Base-by-base conservation (phyloP, 192 early-diverging fungal genomes). In the Cladochytrium replicatum region DNA sequence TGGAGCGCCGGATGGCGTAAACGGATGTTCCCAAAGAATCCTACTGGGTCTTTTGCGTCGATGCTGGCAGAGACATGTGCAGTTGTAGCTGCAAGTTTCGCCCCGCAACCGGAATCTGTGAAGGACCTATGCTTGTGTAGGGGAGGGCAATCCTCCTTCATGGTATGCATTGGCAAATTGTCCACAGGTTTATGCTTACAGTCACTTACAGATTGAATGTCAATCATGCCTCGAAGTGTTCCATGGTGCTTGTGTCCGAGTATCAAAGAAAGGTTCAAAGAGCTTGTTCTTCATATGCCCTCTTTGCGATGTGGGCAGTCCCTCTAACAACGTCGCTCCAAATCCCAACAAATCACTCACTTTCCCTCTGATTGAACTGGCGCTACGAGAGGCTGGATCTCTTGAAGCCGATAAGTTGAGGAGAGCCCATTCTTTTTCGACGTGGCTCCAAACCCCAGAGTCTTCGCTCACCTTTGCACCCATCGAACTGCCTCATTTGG, bases 191-290 rank as follows among this genome's bases (percentile, higher is more conserved):
- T 47, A 7, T 8, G 41, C 9, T 11, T 44, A 8, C n/a, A 5
- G 15, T 8, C 37, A 8, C 21, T 32, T 39, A 3, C 15, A 41
- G 55, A 53, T 53, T 29, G 68, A 61, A 39, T 66, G 63, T 42
- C 63, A 62, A 23, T 24, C 38, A 24, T 70, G 68, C 48, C 31
- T 46, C 22, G 41, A 21, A 3, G 65, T 62, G 63, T 70, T 66
- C 41, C 68, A 70, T 40, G 30, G 25, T 32, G 25, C 19, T 4
- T 70, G 68, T 32, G 27, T 70, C 23, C 26, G 46, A 29, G 4
- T 70, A 4, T 37, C 58, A 26, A 62, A 62, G 41, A 61, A 61
- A 32, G 48, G 44, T 6, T 41, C 50, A n/a, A 57, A 57, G 40
- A 29, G 31, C 6, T 44, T 44, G 17, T 15, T 8, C 2, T 66